These are phyloP conservation scores for Ogataea polymorpha DNA, from an alignment of 805 yeast genomes.

Conservation along the genomic window DNA sequence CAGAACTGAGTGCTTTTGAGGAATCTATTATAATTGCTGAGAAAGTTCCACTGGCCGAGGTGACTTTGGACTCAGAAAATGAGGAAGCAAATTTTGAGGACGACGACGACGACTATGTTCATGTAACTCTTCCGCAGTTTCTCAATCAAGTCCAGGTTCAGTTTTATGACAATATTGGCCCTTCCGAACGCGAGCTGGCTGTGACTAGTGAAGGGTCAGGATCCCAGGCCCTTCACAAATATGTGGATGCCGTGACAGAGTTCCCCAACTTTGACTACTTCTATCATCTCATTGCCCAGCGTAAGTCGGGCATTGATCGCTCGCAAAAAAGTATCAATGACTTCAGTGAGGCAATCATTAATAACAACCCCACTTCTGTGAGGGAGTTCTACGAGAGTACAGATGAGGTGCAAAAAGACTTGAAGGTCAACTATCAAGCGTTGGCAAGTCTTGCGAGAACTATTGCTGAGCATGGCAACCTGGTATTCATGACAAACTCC, in stretches of 20 bases:
- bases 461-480: slow-evolving; percentile 30
- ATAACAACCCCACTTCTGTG: slow-evolving; percentile 31
- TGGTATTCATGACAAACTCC: slow-evolving; percentile 26
- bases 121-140: slow-evolving; percentile 27
- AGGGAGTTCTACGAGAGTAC: slow-evolving; percentile 30
- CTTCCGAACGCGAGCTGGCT: slow-evolving; percentile 28
- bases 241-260: slow-evolving; percentile 28
- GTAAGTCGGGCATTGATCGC: slow-evolving; percentile 26
- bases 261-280: slow-evolving; percentile 31
- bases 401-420: slow-evolving; percentile 23
- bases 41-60: slow-evolving; percentile 32
- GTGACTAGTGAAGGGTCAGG: slow-evolving; percentile 10
- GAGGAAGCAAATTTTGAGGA: slow-evolving; percentile 22
- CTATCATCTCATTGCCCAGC: slow-evolving; percentile 30
- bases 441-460: slow-evolving; percentile 31
- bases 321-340: slow-evolving; percentile 26
- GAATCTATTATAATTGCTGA: slow-evolving; percentile 27
- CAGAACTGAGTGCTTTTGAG: slow-evolving; percentile 15
- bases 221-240: slow-evolving; percentile 25
- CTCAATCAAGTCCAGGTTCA: slow-evolving; percentile 30
- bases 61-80: slow-evolving; percentile 20
- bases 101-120: slow-evolving; percentile 28
- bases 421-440: slow-evolving; percentile 31
- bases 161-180: slow-evolving; percentile 31
- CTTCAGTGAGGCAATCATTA: slow-evolving; percentile 29